These are phyloP conservation scores for Scorias spongiosa DNA, from an alignment of 2,329 filamentous ascomycete species.

Conservation along the genomic window DNA sequence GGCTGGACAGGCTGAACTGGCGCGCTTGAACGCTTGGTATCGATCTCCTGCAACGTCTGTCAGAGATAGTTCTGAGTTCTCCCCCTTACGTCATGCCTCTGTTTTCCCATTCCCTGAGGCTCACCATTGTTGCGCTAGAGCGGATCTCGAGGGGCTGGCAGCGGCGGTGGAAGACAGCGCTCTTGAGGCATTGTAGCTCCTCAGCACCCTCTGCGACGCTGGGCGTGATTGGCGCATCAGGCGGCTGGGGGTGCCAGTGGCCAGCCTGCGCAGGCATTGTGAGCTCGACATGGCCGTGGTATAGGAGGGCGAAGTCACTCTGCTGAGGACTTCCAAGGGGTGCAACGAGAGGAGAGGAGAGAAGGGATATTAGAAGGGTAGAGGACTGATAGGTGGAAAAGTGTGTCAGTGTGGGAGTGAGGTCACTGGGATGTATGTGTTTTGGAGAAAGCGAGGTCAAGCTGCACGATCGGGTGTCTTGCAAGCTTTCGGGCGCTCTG, in stretches of 20 bases:
- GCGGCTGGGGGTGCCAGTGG: slow-evolving; percentile 13
- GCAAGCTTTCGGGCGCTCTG: no score
- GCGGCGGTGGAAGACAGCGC: slow-evolving; percentile 9
- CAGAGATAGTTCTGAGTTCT: not conserved
- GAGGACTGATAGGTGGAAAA: slow-evolving; percentile 1
- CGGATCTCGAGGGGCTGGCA: slow-evolving; percentile 1
- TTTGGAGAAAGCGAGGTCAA: no score
- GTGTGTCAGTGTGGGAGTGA: not conserved
- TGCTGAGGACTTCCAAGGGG: slow-evolving; percentile 11
- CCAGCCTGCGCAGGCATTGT: slow-evolving; percentile 23
- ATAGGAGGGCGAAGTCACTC: slow-evolving; percentile 12
- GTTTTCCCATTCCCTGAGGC: not conserved
- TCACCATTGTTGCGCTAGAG: not conserved
- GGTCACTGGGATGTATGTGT: slow-evolving; percentile 1
- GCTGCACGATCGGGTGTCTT: no score
- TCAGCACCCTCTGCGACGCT: slow-evolving; percentile 11
- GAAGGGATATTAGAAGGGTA: slow-evolving; percentile 3
- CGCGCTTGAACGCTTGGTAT: slow-evolving; percentile 13
- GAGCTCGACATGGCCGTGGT: slow-evolving; percentile 20
- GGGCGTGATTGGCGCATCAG: slow-evolving; percentile 14
- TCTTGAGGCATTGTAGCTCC: slow-evolving; percentile 9
- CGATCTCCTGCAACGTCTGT: slow-evolving; percentile 12
- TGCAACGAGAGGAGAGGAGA: slow-evolving; percentile 1
- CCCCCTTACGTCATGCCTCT: not conserved
- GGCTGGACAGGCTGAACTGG: slow-evolving; percentile 19